Base-by-base conservation (phyloP, 345 rosid species). In the Eucalyptus pauciflora region DNA sequence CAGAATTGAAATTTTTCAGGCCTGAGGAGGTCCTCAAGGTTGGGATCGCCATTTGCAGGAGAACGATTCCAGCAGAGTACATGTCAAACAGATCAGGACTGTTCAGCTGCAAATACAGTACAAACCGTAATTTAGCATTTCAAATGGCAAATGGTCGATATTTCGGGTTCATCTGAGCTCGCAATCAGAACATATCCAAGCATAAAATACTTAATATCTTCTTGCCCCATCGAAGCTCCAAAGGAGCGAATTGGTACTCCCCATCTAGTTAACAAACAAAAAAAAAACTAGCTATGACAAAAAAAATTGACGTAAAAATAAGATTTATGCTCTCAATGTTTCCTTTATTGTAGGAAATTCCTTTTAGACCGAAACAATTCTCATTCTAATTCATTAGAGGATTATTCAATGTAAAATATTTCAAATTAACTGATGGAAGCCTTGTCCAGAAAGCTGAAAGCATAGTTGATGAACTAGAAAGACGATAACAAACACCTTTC, bases 41-140 rank as follows among this genome's bases (percentile, higher is more conserved):
- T 12, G 99, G 99, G 89, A 96, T 93, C 11, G 99, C 97, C 99
- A 97, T 97, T 94, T 97, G 99, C 91, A 97, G 89, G 87, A 97
- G 95, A 62, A 97, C 98, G 31, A 97, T 93, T 85, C 99, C 99
- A 67, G 96, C 96, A 15, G 99, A 96, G 87, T 96, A 96, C 95
- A 92, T 95, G 89, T 97, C 99, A 88, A 97, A 97, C 15, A 97
- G 94, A 93, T 97, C 99, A 45, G 99, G 99, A 92, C 98, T 94
- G 94, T 96, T 97, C 88, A 97, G 92, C 98, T 96, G 97, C 92
- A 91, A 89, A 90, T 88, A 49, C 45, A 88, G 71, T 86, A 86
- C 46, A 51, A 89, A 89, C 86, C 49, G 37, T 58, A 87, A 50
- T 89, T 87, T 50, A 89, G 92, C 54, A 87, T 25, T 62, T 56